Evolutionary conservation across 2,329 filamentous ascomycete genomes (phyloP).

Genomic region (Xylaria sp.): DNA sequence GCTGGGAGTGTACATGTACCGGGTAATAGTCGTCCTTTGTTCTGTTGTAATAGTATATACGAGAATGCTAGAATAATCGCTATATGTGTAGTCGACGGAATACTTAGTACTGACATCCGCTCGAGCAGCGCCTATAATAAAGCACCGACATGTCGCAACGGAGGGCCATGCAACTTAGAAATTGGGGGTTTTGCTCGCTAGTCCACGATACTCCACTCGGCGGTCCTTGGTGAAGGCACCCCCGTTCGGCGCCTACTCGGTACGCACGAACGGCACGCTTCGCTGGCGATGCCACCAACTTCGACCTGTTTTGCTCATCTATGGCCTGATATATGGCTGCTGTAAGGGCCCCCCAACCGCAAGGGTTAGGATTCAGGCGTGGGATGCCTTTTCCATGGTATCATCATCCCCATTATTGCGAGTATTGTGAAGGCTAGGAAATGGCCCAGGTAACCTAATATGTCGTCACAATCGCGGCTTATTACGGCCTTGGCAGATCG

Average conservation of each 20-base stretch:
- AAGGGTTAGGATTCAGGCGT: slow-evolving; percentile 24
- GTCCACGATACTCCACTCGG: slow-evolving; percentile 36
- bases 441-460: slow-evolving; percentile 15
- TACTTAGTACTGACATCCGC: slow-evolving; percentile 4
- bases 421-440: slow-evolving; percentile 21
- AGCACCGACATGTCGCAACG: slow-evolving; percentile 36
- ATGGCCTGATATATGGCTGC: slow-evolving; percentile 31
- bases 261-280: slow-evolving; percentile 22
- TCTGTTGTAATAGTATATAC: not conserved
- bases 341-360: slow-evolving; percentile 23
- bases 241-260: slow-evolving; percentile 33
- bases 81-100: slow-evolving; percentile 10
- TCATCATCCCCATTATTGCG: slow-evolving; percentile 17
- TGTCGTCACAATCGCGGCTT: slow-evolving; percentile 32
- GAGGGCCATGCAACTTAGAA: slow-evolving; percentile 38
- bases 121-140: slow-evolving; percentile 14
- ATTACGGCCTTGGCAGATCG: slow-evolving; percentile 13
- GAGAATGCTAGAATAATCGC: slow-evolving; percentile 10
- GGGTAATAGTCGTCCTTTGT: not conserved
- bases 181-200: slow-evolving; percentile 23
- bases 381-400: slow-evolving; percentile 21
- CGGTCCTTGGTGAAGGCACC: slow-evolving; percentile 34
- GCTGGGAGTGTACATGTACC: not conserved
- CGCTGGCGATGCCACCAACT: slow-evolving; percentile 28
- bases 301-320: slow-evolving; percentile 11